A percentile compares a stretch with the other conserved stretches of the same genome.
phyloP scores from a whole-genome alignment of 2,329 filamentous ascomycete genomes.

The Atkinsonella texensis region DNA sequence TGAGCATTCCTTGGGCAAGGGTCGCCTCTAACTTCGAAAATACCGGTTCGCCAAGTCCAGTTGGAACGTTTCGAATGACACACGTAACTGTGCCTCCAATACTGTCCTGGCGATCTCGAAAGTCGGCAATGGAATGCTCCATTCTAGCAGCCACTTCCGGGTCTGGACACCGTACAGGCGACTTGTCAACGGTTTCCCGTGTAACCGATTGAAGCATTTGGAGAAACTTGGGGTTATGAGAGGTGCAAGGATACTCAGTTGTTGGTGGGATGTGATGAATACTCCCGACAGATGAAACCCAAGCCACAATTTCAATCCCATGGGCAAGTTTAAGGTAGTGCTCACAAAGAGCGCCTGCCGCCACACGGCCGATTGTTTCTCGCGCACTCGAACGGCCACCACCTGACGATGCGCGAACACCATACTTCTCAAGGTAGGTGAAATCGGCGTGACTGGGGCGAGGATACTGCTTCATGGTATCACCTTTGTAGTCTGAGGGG shows the following conservation, averaged over 20 bases:
- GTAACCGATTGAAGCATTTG: constrained; percentile 60
- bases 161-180: constrained; percentile 79
- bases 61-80: constrained; percentile 75
- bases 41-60: constrained; percentile 80
- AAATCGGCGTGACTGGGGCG: constrained; percentile 89
- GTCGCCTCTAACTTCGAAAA: constrained; percentile 93
- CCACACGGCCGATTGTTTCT: constrained; percentile 88
- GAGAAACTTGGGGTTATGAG: constrained; percentile 70
- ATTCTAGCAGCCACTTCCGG: constrained; percentile 53
- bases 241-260: constrained; percentile 30
- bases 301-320: constrained; percentile 83
- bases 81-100: constrained; percentile 94
- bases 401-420: constrained; percentile 80
- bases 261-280: constrained; percentile 22
- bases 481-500: constrained; percentile 79
- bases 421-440: constrained; percentile 97
- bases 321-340: constrained; percentile 77
- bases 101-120: constrained; percentile 69
- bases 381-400: constrained; percentile 85
- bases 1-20: constrained; percentile 88
- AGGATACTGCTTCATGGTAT: constrained; percentile 85
- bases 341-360: constrained; percentile 83
- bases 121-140: constrained; percentile 66
- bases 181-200: constrained; percentile 66
- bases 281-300: constrained; percentile 71